Conservation (phyloP, 2,329 filamentous ascomycete species). For the Rutstroemia sp. region DNA sequence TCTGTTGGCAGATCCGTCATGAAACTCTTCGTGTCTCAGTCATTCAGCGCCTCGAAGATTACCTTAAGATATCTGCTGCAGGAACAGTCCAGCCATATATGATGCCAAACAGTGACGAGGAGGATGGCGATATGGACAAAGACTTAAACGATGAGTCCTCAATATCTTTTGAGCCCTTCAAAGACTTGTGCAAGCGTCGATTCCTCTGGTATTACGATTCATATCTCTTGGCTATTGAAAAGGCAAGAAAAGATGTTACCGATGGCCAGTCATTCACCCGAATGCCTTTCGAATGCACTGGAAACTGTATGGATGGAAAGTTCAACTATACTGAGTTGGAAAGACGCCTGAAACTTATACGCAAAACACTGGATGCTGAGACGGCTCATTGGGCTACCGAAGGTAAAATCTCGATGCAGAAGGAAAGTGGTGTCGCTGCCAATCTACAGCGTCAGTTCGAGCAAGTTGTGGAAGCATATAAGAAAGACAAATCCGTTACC, state of each 20-base stretch:
- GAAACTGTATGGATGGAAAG: constrained; percentile 77
- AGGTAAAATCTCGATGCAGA: constrained; percentile 53
- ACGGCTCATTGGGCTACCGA: constrained; percentile 62
- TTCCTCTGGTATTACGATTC: constrained; percentile 96
- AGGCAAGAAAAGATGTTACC: constrained; percentile 55
- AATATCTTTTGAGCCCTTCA: constrained; percentile 74
- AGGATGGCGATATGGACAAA: constrained; percentile 32
- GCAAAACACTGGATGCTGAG: constrained; percentile 64
- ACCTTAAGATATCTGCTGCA: constrained; percentile 55
- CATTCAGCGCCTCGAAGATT: constrained; percentile 75
- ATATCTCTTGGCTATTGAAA: constrained; percentile 65
- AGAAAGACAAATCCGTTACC: constrained; percentile 58
- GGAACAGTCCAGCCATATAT: constrained; percentile 34
- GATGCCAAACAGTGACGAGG: constrained; percentile 25
- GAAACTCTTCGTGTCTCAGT: constrained; percentile 83
- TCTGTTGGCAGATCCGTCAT: constrained; percentile 66
- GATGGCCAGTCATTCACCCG: constrained; percentile 59
- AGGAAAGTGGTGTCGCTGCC: constrained; percentile 68
- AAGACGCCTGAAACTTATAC: constrained; percentile 60
- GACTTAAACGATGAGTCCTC: constrained; percentile 37
- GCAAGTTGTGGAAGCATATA: constrained; percentile 71
- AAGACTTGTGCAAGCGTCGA: constrained; percentile 80
- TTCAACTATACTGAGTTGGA: constrained; percentile 76
- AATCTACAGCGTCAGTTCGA: constrained; percentile 81
- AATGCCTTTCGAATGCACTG: constrained; percentile 78